Base-by-base conservation (phyloP, 441 rosid species). In the Omphalea diandra region DNA sequence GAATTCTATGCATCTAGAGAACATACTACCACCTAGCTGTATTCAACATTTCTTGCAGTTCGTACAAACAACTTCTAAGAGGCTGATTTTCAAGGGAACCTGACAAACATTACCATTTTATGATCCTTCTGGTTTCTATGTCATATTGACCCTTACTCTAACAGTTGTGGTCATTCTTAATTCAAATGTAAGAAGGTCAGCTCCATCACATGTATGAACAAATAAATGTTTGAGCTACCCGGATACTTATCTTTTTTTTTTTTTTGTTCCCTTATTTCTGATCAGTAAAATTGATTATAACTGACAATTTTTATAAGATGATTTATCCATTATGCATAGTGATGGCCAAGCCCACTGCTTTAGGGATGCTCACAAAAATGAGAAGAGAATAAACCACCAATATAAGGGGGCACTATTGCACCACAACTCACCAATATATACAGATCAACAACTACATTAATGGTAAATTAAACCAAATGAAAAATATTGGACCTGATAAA, bases 401-500 rank as follows among this genome's bases (percentile, higher is more conserved):
- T n/a, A n/a, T n/a, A n/a, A n/a, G n/a, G n/a, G n/a, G n/a, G n/a
- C n/a, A n/a, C n/a, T n/a, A n/a, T n/a, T n/a, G n/a, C n/a, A n/a
- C 27, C 56, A 59, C 61, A 33, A 24, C 22, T 7, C 22, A 58
- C 61, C 57, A 17, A 36, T 10, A 36, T 6, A n/a, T 53, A 57
- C 62, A 64, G 31, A 33, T 31, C 15, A 69, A 49, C 14, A 33
- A 6, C 41, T 17, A 66, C 33, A 46, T 12, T 31, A 36, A 32
- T 29, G 9, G 43, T 26, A 15, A 57, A 47, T 15, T 50, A 27
- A 47, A 22, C 11, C 8, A 47, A 27, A 38, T n/a, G 41, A 41
- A 18, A 58, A 59, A 65, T 67, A 62, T 22, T 64, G 46, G 56
- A 92, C 98, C 98, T 86, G 71, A 93, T 93, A 71, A 93, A 93